A percentile compares a stretch with the other conserved stretches of the same genome.
These are phyloP conservation scores for Aspergillus mulundensis DNA, from an alignment of 495 filamentous ascomycete species.

Conservation along the genomic window DNA sequence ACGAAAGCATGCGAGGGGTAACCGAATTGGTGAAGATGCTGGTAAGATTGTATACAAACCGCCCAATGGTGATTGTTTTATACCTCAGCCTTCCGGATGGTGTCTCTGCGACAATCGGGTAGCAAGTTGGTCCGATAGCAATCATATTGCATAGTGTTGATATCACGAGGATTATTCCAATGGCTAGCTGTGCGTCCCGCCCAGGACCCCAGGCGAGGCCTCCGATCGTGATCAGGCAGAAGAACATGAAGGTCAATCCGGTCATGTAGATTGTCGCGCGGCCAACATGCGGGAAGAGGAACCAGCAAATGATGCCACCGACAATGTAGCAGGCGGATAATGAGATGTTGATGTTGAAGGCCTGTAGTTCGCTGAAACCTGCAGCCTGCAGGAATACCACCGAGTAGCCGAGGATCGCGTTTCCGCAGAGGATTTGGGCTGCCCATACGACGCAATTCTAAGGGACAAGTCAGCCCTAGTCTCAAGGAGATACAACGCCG, in stretches of 20 bases:
- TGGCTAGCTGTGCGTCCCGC: slow-evolving; percentile 22
- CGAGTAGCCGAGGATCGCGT: slow-evolving; percentile 29
- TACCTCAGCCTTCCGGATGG: slow-evolving; percentile 31
- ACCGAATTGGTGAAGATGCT: slow-evolving; percentile 30
- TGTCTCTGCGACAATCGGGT: slow-evolving; percentile 36
- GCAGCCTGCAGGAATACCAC: slow-evolving; percentile 39
- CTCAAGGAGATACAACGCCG: slow-evolving; percentile 28
- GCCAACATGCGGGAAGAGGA: slow-evolving; percentile 44
- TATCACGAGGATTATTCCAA: slow-evolving; percentile 27
- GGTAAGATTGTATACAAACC: slow-evolving; percentile 29
- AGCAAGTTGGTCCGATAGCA: slow-evolving; percentile 43
- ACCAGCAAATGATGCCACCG: slow-evolving; percentile 62
- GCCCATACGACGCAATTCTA: slow-evolving; percentile 31
- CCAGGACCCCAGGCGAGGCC: slow-evolving; percentile 52
- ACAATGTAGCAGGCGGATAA: slow-evolving; percentile 57
- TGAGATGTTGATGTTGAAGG: slow-evolving; percentile 30
- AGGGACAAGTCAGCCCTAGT: background rate
- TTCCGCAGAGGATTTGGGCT: slow-evolving; percentile 32
- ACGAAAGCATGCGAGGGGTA: slow-evolving; percentile 21
- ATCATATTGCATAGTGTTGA: slow-evolving; percentile 28
- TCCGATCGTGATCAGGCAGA: slow-evolving; percentile 42
- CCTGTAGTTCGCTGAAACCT: slow-evolving; percentile 25
- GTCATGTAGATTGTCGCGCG: slow-evolving; percentile 49
- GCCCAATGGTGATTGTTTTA: slow-evolving; percentile 32
- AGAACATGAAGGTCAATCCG: slow-evolving; percentile 41